These are phyloP conservation scores for Nigrospora oryzae DNA, from an alignment of 2,329 filamentous ascomycete species.

Conservation along the genomic window DNA sequence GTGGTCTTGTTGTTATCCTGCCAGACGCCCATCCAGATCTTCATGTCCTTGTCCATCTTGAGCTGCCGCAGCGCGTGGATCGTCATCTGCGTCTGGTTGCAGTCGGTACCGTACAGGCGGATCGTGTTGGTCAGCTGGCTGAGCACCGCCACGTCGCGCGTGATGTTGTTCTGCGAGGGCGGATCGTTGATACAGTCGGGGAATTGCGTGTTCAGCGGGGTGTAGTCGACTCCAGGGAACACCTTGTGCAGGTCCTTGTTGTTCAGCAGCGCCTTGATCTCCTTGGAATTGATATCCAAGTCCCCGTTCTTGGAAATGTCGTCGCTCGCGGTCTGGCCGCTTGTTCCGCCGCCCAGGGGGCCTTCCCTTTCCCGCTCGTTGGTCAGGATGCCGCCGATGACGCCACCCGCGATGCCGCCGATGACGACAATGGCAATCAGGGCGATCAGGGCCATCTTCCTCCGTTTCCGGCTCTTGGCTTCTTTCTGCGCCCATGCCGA, in stretches of 20 bases:
- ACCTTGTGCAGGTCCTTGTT: constrained; percentile 82
- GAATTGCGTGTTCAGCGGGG: constrained; percentile 83
- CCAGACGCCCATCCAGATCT: constrained; percentile 94
- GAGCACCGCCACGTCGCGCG: constrained; percentile 80
- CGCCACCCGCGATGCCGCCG: constrained; percentile 65
- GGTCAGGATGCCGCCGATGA: constrained; percentile 37
- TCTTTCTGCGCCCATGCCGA: constrained; percentile 54
- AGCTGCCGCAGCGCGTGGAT: constrained; percentile 72
- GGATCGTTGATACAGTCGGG: constrained; percentile 70
- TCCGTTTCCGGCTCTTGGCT: constrained; percentile 52
- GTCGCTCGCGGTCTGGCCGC: constrained; percentile 43
- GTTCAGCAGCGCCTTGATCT: constrained; percentile 76
- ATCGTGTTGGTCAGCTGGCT: constrained; percentile 84
- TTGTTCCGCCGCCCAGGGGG: constrained; percentile 12
- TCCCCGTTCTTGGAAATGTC: constrained; percentile 60
- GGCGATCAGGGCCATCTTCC: constrained; percentile 61
- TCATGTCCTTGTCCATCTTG: constrained; percentile 62
- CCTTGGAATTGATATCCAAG: constrained; percentile 61
- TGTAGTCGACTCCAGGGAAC: constrained; percentile 94
- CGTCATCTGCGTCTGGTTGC: constrained; percentile 94
- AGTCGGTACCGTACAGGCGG: constrained; percentile 89
- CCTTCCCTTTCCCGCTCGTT: constrained; percentile 35
- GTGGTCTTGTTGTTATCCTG: constrained; percentile 78
- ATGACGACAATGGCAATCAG: constrained; percentile 57
- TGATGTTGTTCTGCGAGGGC: constrained; percentile 89